phyloP scores from a whole-genome alignment of 2,329 filamentous ascomycete species.

The Colletotrichum australisinense region DNA sequence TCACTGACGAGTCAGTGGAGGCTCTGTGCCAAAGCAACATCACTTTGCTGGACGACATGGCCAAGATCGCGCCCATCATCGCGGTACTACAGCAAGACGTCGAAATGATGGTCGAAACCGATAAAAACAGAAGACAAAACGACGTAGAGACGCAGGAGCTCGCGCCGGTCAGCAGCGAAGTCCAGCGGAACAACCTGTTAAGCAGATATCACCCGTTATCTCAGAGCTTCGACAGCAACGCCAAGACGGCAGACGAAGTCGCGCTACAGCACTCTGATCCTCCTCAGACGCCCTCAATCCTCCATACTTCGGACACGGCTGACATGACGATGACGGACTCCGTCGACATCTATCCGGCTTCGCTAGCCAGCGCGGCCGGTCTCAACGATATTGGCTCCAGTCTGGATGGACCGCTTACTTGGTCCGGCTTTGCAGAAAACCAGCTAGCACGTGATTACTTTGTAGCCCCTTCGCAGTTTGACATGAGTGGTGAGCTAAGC shows the following conservation, averaged over 20 bases:
- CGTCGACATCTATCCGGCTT: constrained; percentile 10
- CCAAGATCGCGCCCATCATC: constrained; percentile 12
- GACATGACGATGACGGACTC: not conserved
- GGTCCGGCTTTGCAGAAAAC: constrained; percentile 20
- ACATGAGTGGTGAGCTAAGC: constrained; percentile 24
- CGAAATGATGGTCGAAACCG: constrained; percentile 9
- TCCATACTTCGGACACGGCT: not conserved
- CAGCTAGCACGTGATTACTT: constrained; percentile 21
- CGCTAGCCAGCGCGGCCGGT: not conserved
- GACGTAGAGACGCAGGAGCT: not conserved
- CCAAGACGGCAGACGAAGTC: constrained; percentile 20
- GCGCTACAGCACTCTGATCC: constrained; percentile 21
- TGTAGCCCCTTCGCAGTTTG: constrained; percentile 23
- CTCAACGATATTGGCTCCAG: not conserved
- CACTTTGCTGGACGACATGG: constrained; percentile 20
- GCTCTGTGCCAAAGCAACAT: constrained; percentile 13
- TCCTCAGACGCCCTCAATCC: not conserved
- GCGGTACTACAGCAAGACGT: constrained; percentile 27
- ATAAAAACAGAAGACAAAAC: not conserved
- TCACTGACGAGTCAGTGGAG: constrained; percentile 1
- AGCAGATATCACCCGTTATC: constrained; percentile 24
- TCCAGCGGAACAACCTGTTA: constrained; percentile 13
- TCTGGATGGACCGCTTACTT: constrained; percentile 9
- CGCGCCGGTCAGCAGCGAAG: constrained; percentile 15
- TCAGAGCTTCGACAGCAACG: constrained; percentile 17